A percentile compares a stretch with the other conserved stretches of the same genome.
These are phyloP conservation scores for Sapria himalayana DNA, from an alignment of 345 rosid species.

Conservation along the genomic window DNA sequence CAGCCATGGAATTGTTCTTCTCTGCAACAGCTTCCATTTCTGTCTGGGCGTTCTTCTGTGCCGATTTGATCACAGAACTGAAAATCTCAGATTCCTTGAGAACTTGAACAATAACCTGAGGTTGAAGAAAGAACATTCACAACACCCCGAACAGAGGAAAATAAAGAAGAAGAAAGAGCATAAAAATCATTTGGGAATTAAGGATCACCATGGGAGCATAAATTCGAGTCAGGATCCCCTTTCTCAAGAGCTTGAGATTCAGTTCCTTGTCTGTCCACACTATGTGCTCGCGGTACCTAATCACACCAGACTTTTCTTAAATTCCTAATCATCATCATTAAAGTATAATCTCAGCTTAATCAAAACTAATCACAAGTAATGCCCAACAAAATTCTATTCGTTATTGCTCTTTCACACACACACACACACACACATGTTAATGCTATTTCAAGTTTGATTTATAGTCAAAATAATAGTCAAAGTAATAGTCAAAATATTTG, in stretches of 20 bases:
- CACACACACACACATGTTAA: too few species aligned
- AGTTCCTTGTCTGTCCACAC: slow-evolving; percentile 52
- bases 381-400: too few species aligned
- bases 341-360: too few species aligned
- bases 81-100: slow-evolving; percentile 59
- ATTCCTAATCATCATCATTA: too few species aligned
- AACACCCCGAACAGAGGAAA: slow-evolving; percentile 2
- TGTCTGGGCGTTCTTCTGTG: slow-evolving; percentile 14
- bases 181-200: background rate
- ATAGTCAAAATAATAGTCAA: too few species aligned
- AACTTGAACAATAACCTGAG: slow-evolving; percentile 53
- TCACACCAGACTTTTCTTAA: too few species aligned
- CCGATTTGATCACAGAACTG: slow-evolving; percentile 30
- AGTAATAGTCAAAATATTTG: too few species aligned
- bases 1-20: slow-evolving; percentile 17
- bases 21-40: slow-evolving; percentile 18
- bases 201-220: slow-evolving; percentile 67
- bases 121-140: background rate
- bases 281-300: slow-evolving; percentile 59
- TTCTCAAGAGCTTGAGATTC: slow-evolving; percentile 47
- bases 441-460: too few species aligned
- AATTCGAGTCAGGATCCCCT: slow-evolving; percentile 63
- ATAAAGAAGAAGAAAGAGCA: background rate
- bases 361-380: too few species aligned
- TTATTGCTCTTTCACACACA: too few species aligned